A percentile compares a stretch with the other conserved stretches of the same genome.
phyloP scores from a whole-genome alignment of 1,139 yeast species.

The Lodderomyces beijingensis region DNA sequence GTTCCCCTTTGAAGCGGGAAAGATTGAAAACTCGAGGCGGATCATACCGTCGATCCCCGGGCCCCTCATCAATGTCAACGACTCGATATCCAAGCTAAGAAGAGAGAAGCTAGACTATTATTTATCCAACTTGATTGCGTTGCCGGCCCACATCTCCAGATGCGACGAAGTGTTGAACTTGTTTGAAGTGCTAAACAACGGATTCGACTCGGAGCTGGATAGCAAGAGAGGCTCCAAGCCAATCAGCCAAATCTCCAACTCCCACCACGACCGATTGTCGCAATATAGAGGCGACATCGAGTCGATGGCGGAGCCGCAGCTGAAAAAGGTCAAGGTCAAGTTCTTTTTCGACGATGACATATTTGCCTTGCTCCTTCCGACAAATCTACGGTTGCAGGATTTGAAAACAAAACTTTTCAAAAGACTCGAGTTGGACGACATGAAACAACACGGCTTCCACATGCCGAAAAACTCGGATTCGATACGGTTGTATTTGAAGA shows the following conservation, averaged over 20 bases:
- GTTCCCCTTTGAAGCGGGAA: slow-evolving; percentile 92
- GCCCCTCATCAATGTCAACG: slow-evolving; percentile 89
- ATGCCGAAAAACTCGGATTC: slow-evolving; percentile 14
- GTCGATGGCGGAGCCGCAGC: slow-evolving; percentile 3
- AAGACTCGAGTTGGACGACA: slow-evolving; percentile 42
- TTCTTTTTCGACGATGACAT: slow-evolving; percentile 88
- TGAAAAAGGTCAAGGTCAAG: slow-evolving; percentile 58
- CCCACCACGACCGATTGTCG: slow-evolving; percentile 41
- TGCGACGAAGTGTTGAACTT: slow-evolving; percentile 65
- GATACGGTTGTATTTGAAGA: slow-evolving; percentile 34
- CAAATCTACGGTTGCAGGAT: slow-evolving; percentile 55
- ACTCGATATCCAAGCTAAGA: slow-evolving; percentile 79
- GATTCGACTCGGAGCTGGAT: slow-evolving; percentile 36
- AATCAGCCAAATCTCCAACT: slow-evolving; percentile 37
- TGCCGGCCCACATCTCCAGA: slow-evolving; percentile 76
- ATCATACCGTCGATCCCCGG: slow-evolving; percentile 95
- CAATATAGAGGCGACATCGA: slow-evolving; percentile 29
- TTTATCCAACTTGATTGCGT: slow-evolving; percentile 64
- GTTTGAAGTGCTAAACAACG: slow-evolving; percentile 65
- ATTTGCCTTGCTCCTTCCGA: slow-evolving; percentile 77
- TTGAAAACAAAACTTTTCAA: slow-evolving; percentile 62
- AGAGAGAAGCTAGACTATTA: slow-evolving; percentile 82
- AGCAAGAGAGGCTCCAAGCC: slow-evolving; percentile 32
- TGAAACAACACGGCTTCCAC: slow-evolving; percentile 13
- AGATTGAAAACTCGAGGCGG: slow-evolving; percentile 65